Base-by-base conservation (phyloP, 1,139 yeast species). In the Sugiyamaella novakii region DNA sequence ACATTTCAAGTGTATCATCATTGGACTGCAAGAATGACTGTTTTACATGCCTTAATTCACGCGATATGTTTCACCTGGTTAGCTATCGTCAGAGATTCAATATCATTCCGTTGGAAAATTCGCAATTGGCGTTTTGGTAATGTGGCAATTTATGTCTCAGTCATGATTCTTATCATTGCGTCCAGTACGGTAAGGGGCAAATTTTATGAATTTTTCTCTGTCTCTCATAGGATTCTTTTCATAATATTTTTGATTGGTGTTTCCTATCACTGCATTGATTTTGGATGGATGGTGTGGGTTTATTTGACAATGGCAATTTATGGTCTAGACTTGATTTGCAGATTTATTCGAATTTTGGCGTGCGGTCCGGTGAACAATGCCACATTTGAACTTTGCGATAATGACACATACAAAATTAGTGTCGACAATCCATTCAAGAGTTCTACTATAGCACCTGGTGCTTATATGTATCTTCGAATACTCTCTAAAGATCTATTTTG, bases 1-100 rank as follows among this genome's bases (percentile, higher is more conserved):
- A 78, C 84, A 0, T 82, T 80, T 57, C 81, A 82, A 49, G 68
- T 80, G 12, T 78, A 76, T 57, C 91, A 84, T 60, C 70, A 83
- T 46, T 81, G 87, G 86, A 61, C 78, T 1, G 80, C 87, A 0
- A 67, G 87, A 50, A 64, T 78, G 22, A 65, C 78, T 45, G 72
- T 79, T 30, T 49, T 72, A 0, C 86, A 83, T 56, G 74, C 77
- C 0, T 33, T 69, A 1, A 58, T 68, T 19, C 74, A 70, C 44
- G 61, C 67, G 0, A 57, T 62, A 3, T 59, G 65, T 27, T 61
- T 66, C 43, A 64, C 68, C 11, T 59, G 64, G 61, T 50, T 65
- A 12, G 65, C 68, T 0, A 46, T 72, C 64, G 49, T 79, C 19
- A 45, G 77, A 53, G 60, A 69, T 12, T 60, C 68, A 2, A 66